These are phyloP conservation scores for Aspergillus novoparasiticus DNA, from an alignment of 2,329 filamentous ascomycete genomes.

Conservation along the genomic window DNA sequence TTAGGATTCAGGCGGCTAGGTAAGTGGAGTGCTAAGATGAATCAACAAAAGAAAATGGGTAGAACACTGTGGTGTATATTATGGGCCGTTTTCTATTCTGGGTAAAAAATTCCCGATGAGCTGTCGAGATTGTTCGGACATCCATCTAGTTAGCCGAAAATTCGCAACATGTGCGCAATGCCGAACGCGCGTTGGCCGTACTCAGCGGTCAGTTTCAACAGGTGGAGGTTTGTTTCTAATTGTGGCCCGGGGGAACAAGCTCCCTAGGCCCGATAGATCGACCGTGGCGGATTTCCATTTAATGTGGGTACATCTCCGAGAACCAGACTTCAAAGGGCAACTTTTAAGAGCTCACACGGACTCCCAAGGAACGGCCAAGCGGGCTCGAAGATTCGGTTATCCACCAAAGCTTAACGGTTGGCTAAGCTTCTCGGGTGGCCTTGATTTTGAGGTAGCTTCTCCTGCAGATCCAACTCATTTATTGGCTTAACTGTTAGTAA, in stretches of 20 bases:
- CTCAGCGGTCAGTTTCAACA: neutral
- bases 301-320: neutral
- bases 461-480: slow-evolving; percentile 6
- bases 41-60: neutral
- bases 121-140: neutral
- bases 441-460: slow-evolving; percentile 6
- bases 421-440: neutral
- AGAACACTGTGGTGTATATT: neutral
- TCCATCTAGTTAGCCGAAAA: neutral
- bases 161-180: neutral
- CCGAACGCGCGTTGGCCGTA: neutral
- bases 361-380: slow-evolving; percentile 5
- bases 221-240: slow-evolving; percentile 2
- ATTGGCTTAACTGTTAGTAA: slow-evolving; percentile 7
- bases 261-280: neutral
- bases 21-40: neutral
- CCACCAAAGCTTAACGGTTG: slow-evolving; percentile 9
- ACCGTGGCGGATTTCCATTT: neutral
- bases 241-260: neutral
- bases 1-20: neutral
- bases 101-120: neutral
- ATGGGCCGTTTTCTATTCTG: neutral
- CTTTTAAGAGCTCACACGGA: neutral
- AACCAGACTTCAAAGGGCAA: neutral
- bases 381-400: slow-evolving; percentile 7